Conservation (phyloP, 2,329 filamentous ascomycete species). For the Tolypocladium guangdongense region DNA sequence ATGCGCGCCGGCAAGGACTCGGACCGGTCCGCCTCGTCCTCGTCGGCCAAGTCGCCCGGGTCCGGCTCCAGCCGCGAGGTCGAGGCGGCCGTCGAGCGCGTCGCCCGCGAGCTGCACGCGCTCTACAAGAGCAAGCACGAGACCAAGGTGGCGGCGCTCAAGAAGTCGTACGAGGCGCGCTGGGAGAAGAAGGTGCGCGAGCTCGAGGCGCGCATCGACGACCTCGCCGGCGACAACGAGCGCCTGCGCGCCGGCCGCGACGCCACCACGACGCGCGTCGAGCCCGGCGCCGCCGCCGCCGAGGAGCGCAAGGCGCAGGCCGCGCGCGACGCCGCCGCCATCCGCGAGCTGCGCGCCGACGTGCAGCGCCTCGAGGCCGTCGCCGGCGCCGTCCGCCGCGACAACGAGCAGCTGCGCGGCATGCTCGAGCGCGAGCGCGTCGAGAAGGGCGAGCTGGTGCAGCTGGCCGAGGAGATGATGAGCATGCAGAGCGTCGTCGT, state of each 20-base stretch:
- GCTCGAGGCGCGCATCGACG: constrained; percentile 60
- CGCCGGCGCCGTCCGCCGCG: constrained; percentile 55
- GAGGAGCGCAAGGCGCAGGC: constrained; percentile 47
- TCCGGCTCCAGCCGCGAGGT: constrained; percentile 49
- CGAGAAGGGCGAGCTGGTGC: constrained; percentile 75
- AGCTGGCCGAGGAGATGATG: constrained; percentile 77
- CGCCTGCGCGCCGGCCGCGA: constrained; percentile 56
- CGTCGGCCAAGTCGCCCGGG: constrained; percentile 20
- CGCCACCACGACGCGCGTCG: constrained; percentile 49
- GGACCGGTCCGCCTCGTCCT: constrained; percentile 13
- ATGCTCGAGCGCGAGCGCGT: constrained; percentile 65
- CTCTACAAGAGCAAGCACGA: constrained; percentile 98
- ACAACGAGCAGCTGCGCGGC: constrained; percentile 54
- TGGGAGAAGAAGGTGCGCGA: constrained; percentile 83
- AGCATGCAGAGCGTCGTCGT: constrained; percentile 52
- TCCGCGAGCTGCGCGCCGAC: constrained; percentile 60
- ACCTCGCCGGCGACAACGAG: constrained; percentile 64
- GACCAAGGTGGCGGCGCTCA: constrained; percentile 85
- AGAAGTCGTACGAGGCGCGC: constrained; percentile 70
- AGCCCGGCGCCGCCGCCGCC: constrained; percentile 27
- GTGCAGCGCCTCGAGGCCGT: constrained; percentile 67
- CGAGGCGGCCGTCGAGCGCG: constrained; percentile 77
- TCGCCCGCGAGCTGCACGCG: constrained; percentile 84
- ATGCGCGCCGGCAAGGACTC: constrained; percentile 53
- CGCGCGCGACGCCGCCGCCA: constrained; percentile 54